phyloP scores from a whole-genome alignment of 2,329 filamentous ascomycete species.

The Aspergillus ruber region DNA sequence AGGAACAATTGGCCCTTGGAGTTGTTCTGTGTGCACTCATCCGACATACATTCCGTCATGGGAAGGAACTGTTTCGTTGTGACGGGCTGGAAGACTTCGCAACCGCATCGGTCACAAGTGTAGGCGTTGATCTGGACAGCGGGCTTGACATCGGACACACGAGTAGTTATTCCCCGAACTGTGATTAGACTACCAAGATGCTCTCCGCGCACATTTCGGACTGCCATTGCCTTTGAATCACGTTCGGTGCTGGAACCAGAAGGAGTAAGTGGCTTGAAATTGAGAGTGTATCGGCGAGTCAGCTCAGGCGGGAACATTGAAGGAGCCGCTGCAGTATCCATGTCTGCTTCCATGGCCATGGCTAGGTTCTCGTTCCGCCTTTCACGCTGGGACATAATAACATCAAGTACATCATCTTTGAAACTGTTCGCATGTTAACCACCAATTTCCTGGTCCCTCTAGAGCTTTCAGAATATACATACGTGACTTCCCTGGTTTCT shows the following conservation, averaged over 20 bases:
- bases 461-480: constrained; percentile 25
- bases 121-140: constrained; percentile 97
- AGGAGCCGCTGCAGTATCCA: constrained; percentile 59
- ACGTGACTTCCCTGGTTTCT: constrained; percentile 71
- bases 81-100: constrained; percentile 95
- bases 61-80: constrained; percentile 86
- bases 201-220: constrained; percentile 85
- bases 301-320: constrained; percentile 87
- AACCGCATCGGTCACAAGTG: constrained; percentile 91
- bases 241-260: constrained; percentile 59
- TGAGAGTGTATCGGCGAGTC: constrained; percentile 87
- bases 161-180: constrained; percentile 84
- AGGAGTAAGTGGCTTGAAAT: constrained; percentile 86
- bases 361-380: constrained; percentile 74
- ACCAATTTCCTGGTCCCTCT: background rate
- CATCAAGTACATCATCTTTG: constrained; percentile 95
- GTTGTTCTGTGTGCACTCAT: constrained; percentile 85
- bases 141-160: constrained; percentile 96
- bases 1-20: constrained; percentile 89
- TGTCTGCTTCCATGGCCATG: constrained; percentile 58
- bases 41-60: constrained; percentile 76
- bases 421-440: constrained; percentile 54
- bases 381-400: constrained; percentile 87
- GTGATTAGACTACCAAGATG: constrained; percentile 92
- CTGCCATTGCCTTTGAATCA: constrained; percentile 65